Conservation (phyloP, 352 stramenopile species). For the Aphanomyces invadans region DNA sequence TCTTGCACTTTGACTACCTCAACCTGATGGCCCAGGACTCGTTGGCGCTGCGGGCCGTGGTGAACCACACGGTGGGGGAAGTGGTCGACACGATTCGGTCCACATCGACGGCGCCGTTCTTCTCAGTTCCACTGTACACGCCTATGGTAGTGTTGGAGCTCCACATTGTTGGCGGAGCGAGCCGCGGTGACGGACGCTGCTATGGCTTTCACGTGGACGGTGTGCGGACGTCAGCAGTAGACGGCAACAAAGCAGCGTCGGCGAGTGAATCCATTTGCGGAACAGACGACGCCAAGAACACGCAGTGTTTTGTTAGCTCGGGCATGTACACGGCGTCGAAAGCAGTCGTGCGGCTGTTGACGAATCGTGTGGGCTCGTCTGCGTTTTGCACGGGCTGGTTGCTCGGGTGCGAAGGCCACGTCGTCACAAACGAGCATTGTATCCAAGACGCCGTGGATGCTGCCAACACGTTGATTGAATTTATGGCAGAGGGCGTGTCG, state of each 20-base stretch:
- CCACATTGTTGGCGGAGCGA: constrained; percentile 29
- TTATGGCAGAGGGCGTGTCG: constrained; percentile 46
- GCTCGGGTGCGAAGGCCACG: constrained; percentile 58
- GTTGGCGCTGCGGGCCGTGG: constrained; percentile 29
- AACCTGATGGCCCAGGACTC: constrained; percentile 41
- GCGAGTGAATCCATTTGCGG: constrained; percentile 9
- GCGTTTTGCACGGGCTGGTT: constrained; percentile 69
- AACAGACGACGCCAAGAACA: constrained; percentile 28
- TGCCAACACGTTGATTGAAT: constrained; percentile 58
- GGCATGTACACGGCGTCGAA: constrained; percentile 42
- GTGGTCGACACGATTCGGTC: constrained; percentile 23
- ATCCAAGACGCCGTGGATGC: constrained; percentile 54
- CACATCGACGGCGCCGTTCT: constrained; percentile 42
- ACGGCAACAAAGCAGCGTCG: constrained; percentile 27
- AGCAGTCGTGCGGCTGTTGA: constrained; percentile 45
- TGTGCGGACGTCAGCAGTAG: constrained; percentile 38
- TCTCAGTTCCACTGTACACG: constrained; percentile 39
- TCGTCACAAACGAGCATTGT: constrained; percentile 78
- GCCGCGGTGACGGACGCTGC: too few relatives aligned
- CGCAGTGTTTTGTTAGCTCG: constrained; percentile 41
- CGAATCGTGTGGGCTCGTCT: constrained; percentile 52
- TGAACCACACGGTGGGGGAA: constrained; percentile 28
- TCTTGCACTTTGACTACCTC: constrained; percentile 51
- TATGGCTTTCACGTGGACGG: constrained; percentile 44
- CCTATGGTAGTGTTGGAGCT: constrained; percentile 45